phyloP scores from a whole-genome alignment of 2,329 filamentous ascomycete genomes.

The Paecilomyces variotii region DNA sequence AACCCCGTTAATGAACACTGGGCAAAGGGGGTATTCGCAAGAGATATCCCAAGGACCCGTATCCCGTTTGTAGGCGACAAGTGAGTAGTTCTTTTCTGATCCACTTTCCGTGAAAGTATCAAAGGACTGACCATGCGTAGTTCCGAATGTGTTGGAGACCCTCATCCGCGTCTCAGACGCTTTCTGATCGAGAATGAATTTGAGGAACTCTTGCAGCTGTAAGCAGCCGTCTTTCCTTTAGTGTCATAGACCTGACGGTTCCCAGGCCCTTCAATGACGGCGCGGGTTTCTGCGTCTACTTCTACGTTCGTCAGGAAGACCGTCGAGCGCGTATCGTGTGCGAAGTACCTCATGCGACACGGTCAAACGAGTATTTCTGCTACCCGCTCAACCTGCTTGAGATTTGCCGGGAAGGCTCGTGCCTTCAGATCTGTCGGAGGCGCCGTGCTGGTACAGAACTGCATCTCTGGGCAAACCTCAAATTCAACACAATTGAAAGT shows the following conservation, averaged over 20 bases:
- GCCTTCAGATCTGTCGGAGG: constrained; percentile 32
- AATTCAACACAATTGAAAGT: constrained; percentile 50
- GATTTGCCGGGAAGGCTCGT: constrained; percentile 27
- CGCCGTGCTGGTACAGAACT: constrained; percentile 30
- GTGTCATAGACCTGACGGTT: not conserved
- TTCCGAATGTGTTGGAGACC: constrained; percentile 27
- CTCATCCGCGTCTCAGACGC: constrained; percentile 17
- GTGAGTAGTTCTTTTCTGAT: constrained; percentile 14
- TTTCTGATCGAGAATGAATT: constrained; percentile 27
- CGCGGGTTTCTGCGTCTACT: constrained; percentile 36
- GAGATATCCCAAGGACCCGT: constrained; percentile 18
- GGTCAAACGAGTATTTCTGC: constrained; percentile 40
- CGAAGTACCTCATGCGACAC: constrained; percentile 34
- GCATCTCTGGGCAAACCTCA: constrained; percentile 46
- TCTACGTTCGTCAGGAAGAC: constrained; percentile 47
- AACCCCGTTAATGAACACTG: constrained; percentile 31
- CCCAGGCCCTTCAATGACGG: constrained; percentile 41
- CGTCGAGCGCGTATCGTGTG: constrained; percentile 48
- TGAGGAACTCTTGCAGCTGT: constrained; percentile 32
- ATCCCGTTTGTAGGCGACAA: constrained; percentile 21
- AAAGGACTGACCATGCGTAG: constrained; percentile 11
- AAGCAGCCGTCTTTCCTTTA: constrained; percentile 8
- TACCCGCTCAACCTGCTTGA: constrained; percentile 43
- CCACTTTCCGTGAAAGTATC: not conserved
- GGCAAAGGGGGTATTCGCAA: constrained; percentile 32